phyloP scores from a whole-genome alignment of 495 filamentous ascomycete genomes.

The Pseudevernia furfuracea region DNA sequence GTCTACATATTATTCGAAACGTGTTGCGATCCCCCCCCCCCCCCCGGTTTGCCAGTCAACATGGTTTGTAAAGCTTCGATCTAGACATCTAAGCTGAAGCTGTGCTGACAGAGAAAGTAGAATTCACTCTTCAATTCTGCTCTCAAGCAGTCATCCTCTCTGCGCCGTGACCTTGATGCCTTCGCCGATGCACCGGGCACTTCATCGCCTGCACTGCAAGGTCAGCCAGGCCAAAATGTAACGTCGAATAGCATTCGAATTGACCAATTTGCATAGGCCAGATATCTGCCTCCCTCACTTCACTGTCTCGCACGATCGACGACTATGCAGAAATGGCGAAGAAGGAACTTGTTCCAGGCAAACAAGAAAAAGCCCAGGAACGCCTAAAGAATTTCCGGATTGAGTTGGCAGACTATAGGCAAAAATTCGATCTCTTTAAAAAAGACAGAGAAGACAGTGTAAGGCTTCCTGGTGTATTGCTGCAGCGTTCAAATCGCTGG shows the following conservation, averaged over 20 bases:
- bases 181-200: conserved; percentile 57
- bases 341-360: conserved; percentile 75
- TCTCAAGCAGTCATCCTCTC: conserved; percentile 80
- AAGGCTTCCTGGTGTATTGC: conserved; percentile 22
- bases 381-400: conserved; percentile 76
- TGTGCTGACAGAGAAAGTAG: conserved; percentile 31
- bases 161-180: conserved; percentile 73
- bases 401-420: conserved; percentile 71
- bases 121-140: conserved; percentile 95
- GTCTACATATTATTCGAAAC: background rate
- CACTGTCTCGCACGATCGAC: conserved; percentile 85
- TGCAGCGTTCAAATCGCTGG: background rate
- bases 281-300: conserved; percentile 77
- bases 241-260: background rate
- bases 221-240: conserved; percentile 34
- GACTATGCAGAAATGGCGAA: conserved; percentile 82
- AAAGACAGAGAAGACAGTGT: conserved; percentile 65
- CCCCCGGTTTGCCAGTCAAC: too few species aligned
- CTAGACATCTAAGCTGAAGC: too few species aligned
- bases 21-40: background rate
- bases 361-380: conserved; percentile 84
- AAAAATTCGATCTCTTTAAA: conserved; percentile 69
- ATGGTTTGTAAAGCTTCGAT: conserved; percentile 22
- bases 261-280: conserved; percentile 48
- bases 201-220: conserved; percentile 59